phyloP scores from a whole-genome alignment of 805 yeast genomes.

The Candida yuanshanica region DNA sequence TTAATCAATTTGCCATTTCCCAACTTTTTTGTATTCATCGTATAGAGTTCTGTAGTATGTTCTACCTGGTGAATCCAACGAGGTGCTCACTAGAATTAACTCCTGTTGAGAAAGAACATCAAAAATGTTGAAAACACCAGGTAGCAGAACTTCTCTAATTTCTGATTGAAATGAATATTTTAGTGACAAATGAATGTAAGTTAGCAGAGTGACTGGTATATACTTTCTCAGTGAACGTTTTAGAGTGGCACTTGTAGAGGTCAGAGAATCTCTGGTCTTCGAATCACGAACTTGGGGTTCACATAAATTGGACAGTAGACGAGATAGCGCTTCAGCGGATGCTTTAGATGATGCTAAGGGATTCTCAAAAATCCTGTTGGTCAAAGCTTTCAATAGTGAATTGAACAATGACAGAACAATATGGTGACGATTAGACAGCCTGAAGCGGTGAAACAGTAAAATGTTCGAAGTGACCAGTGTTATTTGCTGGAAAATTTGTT shows the following conservation, averaged over 20 bases:
- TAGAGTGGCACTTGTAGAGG: constrained; percentile 47
- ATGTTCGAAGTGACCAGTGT: constrained; percentile 53
- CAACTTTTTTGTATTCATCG: constrained; percentile 66
- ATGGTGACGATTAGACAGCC: constrained; percentile 71
- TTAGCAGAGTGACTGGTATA: constrained; percentile 51
- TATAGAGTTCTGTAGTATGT: constrained; percentile 62
- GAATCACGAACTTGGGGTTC: constrained; percentile 49
- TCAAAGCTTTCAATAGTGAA: constrained; percentile 45
- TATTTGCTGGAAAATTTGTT: constrained; percentile 24
- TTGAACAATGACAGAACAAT: constrained; percentile 45
- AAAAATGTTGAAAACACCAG: constrained; percentile 58
- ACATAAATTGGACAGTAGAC: constrained; percentile 64
- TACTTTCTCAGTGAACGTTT: constrained; percentile 61
- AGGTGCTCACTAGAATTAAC: constrained; percentile 51
- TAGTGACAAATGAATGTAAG: constrained; percentile 52
- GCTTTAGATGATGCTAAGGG: constrained; percentile 19
- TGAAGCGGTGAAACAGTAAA: constrained; percentile 61
- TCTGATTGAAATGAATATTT: constrained; percentile 39
- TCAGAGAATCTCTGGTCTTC: constrained; percentile 33
- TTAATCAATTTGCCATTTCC: constrained; percentile 56
- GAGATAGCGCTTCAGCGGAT: constrained; percentile 44
- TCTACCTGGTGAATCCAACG: constrained; percentile 66
- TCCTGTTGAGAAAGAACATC: constrained; percentile 68
- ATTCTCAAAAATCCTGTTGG: constrained; percentile 13
- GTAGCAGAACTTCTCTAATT: constrained; percentile 43